Percentiles rank a stretch among this genome's conserved stretches.
Conservation (phyloP, 305 asterid species). For the Fraxinus velutina region DNA sequence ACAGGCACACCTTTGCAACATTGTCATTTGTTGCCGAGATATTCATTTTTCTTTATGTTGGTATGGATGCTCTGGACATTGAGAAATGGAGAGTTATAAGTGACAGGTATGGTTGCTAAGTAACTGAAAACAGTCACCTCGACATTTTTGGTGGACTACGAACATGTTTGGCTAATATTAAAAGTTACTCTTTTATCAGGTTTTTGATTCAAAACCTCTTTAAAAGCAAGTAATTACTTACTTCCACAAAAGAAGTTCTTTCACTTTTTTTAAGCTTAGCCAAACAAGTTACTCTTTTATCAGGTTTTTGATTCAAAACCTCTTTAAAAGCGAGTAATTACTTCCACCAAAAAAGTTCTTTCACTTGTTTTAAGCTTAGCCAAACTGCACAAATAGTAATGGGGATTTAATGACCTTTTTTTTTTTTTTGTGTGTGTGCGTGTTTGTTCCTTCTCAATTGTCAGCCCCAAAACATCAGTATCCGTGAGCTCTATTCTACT, state of each 20-base stretch:
- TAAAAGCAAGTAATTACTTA: neutral
- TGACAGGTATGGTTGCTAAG: slow-evolving; percentile 37
- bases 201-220: neutral
- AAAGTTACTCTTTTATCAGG: neutral
- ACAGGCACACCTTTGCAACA: slow-evolving; percentile 60
- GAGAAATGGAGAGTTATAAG: slow-evolving; percentile 60
- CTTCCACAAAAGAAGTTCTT: neutral
- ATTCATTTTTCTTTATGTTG: slow-evolving; percentile 58
- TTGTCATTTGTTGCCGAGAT: slow-evolving; percentile 59
- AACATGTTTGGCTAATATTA: neutral
- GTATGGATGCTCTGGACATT: slow-evolving; percentile 63
- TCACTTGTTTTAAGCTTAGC: too few species aligned
- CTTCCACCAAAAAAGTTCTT: too few species aligned
- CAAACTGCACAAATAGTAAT: neutral
- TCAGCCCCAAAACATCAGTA: slow-evolving; percentile 67
- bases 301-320: too few species aligned
- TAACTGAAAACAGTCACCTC: neutral
- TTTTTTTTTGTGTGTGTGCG: too few species aligned
- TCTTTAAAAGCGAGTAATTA: too few species aligned
- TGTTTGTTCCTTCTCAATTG: slow-evolving; percentile 8
- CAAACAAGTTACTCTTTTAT: too few species aligned
- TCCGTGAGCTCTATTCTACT: slow-evolving; percentile 63
- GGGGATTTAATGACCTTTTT: neutral
- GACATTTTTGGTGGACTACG: neutral
- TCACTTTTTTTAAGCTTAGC: neutral